Base-by-base conservation (phyloP, 2,329 filamentous ascomycete species). In the Pseudodiploospora longispora region DNA sequence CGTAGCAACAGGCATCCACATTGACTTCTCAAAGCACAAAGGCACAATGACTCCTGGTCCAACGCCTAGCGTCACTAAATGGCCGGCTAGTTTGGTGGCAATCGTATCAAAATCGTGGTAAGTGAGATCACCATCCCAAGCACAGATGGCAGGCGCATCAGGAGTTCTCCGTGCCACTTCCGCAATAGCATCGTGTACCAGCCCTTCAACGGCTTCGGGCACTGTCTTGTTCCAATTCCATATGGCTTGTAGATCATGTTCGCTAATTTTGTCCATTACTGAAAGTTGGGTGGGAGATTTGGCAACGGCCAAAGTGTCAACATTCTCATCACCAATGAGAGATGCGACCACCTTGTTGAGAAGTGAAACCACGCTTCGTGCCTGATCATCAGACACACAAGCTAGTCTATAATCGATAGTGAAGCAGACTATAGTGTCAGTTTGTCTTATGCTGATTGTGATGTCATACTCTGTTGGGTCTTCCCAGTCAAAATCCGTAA, bases 21-120 rank as follows among this genome's bases (percentile, higher is more conserved):
- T 36, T 10, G 55, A 58, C 42, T 59, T 61, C n/a, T 57, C 54
- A 10, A 61, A 55, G 19, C 52, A 52, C 2, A 60, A 46, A 4
- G 56, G 55, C 19, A 60, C 50, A 6, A 58, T 38, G 4, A 42
- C 43, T 6, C 41, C 47, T 4, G 36, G 8, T 1, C 33, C 28
- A 5, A 51, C 29, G 6, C 45, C 45, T 0, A 37, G 3, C 28
- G 29, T 10, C 6, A 39, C 30, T 10, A 55, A 41, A 33, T 33
- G 31, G 9, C 36, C 29, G 3, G 58, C 56, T 27, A 57, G 46
- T 1, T 41, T 42, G 7, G 36, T 47, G 4, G 55, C 56, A 3
- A 50, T 29, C 3, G 35, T 40, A 10, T 59, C 52, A 10, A 60
- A 46, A 30, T 59, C 49, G 9, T 12, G 37, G 40, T 57, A 56